Evolutionary conservation across 306 rosid species (phyloP).

Genomic region (Sechiopsis laciniata): DNA sequence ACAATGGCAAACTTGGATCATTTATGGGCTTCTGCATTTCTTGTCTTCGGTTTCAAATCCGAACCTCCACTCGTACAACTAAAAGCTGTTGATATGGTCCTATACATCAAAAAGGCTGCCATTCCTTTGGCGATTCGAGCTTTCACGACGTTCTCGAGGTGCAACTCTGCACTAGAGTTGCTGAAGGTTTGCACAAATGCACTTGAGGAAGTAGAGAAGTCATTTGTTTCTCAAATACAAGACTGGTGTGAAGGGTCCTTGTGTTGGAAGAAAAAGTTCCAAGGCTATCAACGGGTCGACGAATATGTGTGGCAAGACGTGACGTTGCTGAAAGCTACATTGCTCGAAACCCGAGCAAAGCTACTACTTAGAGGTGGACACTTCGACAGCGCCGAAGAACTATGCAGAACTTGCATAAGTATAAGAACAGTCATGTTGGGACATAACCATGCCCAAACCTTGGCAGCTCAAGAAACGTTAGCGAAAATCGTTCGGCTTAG

Average conservation of each 20-base stretch:
- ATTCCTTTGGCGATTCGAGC: slow-evolving; percentile 80
- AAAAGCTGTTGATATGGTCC: slow-evolving; percentile 58
- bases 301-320: slow-evolving; percentile 93
- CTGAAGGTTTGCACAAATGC: slow-evolving; percentile 77
- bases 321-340: slow-evolving; percentile 68
- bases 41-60: slow-evolving; percentile 80
- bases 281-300: slow-evolving; percentile 55
- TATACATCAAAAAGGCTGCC: slow-evolving; percentile 63
- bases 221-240: slow-evolving; percentile 80
- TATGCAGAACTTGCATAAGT: slow-evolving; percentile 76
- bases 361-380: slow-evolving; percentile 68
- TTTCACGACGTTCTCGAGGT: slow-evolving; percentile 68
- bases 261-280: slow-evolving; percentile 74
- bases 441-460: slow-evolving; percentile 67
- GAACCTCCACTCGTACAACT: slow-evolving; percentile 66
- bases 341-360: slow-evolving; percentile 80
- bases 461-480: slow-evolving; percentile 85
- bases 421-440: slow-evolving; percentile 89
- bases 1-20: slow-evolving; percentile 51
- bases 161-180: slow-evolving; percentile 73
- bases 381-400: slow-evolving; percentile 67
- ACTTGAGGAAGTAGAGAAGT: slow-evolving; percentile 81
- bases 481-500: slow-evolving; percentile 76
- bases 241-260: slow-evolving; percentile 69
- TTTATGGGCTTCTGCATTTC: slow-evolving; percentile 80